Conservation (phyloP, 495 filamentous ascomycete species). For the Neurospora hispaniola region DNA sequence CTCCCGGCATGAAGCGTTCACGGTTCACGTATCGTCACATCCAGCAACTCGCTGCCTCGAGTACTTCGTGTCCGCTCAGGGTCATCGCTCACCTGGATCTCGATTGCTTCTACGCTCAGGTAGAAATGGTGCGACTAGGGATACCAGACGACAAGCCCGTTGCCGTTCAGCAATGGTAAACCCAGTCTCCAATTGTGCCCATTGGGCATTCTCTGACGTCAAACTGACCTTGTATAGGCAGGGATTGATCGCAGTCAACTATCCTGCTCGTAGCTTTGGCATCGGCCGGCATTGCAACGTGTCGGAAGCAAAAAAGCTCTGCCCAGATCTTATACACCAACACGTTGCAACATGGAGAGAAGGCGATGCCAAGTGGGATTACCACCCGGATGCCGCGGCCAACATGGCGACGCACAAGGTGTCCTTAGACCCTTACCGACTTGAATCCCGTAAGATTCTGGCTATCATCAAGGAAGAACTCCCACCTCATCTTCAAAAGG, state of each 20-base stretch:
- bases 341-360: slow-evolving; percentile 94
- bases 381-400: slow-evolving; percentile 63
- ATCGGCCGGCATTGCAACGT: slow-evolving; percentile 65
- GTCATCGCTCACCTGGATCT: slow-evolving; percentile 89
- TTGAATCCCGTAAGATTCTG: slow-evolving; percentile 74
- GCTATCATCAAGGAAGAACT: slow-evolving; percentile 69
- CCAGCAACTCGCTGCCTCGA: slow-evolving; percentile 58
- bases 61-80: slow-evolving; percentile 64
- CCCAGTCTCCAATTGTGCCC: slow-evolving; percentile 1
- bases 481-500: slow-evolving; percentile 47
- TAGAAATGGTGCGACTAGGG: slow-evolving; percentile 77
- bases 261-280: slow-evolving; percentile 72
- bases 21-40: slow-evolving; percentile 80
- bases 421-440: slow-evolving; percentile 82
- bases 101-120: slow-evolving; percentile 98
- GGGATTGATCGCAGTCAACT: slow-evolving; percentile 92
- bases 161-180: slow-evolving; percentile 79
- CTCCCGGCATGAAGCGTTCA: slow-evolving; percentile 43
- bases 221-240: slow-evolving; percentile 28
- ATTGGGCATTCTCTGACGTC: background rate
- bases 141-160: slow-evolving; percentile 65
- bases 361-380: slow-evolving; percentile 84
- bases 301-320: slow-evolving; percentile 77
- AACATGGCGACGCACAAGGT: slow-evolving; percentile 86
- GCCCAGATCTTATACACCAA: slow-evolving; percentile 73